These are phyloP conservation scores for Nemania sp. DNA, from an alignment of 2,329 filamentous ascomycete species.

Conservation along the genomic window DNA sequence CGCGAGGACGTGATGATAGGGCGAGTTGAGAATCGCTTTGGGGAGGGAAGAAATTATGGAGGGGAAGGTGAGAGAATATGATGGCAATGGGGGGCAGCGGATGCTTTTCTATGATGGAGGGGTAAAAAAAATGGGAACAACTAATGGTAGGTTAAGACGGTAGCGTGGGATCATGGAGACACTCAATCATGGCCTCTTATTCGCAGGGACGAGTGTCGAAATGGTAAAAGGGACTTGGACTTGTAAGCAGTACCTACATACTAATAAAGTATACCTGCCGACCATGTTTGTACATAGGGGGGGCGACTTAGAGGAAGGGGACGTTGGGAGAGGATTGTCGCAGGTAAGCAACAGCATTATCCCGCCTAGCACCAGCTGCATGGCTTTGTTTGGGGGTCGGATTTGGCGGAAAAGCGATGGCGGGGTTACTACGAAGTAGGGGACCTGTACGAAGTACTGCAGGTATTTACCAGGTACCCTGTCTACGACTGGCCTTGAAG, in stretches of 20 bases:
- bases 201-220: slow-evolving; percentile 5
- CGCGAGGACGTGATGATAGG: background rate
- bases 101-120: slow-evolving; percentile 41
- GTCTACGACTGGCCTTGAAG: background rate
- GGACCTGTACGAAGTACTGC: background rate
- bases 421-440: slow-evolving; percentile 31
- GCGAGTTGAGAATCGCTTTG: slow-evolving; percentile 4
- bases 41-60: slow-evolving; percentile 23
- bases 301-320: background rate
- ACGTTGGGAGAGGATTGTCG: background rate
- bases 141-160: slow-evolving; percentile 16
- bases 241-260: slow-evolving; percentile 18
- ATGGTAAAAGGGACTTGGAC: background rate
- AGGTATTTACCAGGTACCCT: background rate
- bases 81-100: slow-evolving; percentile 29
- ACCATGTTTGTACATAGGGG: background rate
- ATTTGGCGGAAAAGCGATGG: slow-evolving; percentile 16
- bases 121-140: slow-evolving; percentile 34
- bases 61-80: slow-evolving; percentile 28
- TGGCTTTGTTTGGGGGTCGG: slow-evolving; percentile 5
- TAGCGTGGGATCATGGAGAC: slow-evolving; percentile 23
- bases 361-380: slow-evolving; percentile 15
- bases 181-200: background rate
- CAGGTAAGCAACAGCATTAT: slow-evolving; percentile 16
- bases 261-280: too few relatives aligned